Percentiles rank a stretch among this genome's conserved stretches.
Conservation (phyloP, 805 yeast genomes). For the Priceomyces melissophilus region DNA sequence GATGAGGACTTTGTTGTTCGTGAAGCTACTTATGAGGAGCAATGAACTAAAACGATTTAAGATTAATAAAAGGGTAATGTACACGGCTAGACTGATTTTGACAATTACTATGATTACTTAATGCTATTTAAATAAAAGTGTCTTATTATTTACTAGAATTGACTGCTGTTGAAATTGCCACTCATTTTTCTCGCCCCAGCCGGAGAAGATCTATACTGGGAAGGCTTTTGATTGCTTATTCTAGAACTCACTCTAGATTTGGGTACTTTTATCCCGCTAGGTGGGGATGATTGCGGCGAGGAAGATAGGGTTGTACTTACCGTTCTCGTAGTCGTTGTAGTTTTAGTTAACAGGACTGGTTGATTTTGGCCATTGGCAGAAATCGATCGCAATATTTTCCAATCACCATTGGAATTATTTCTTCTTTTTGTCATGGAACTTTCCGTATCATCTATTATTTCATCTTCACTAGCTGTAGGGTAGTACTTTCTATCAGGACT, state of each 20-base stretch:
- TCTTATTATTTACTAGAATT: background rate
- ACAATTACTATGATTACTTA: no score
- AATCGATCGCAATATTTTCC: conserved; percentile 40
- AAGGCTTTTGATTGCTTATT: conserved; percentile 12
- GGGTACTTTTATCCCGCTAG: conserved; percentile 19
- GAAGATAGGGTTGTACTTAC: conserved; percentile 40
- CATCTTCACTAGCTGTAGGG: conserved; percentile 14
- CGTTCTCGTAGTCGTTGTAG: conserved; percentile 49
- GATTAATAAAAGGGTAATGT: background rate
- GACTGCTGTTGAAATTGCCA: conserved; percentile 9
- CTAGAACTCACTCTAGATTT: conserved; percentile 23
- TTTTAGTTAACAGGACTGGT: conserved; percentile 40
- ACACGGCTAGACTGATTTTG: no score
- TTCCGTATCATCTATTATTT: conserved; percentile 10
- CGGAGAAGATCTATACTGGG: conserved; percentile 12
- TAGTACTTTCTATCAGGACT: conserved; percentile 12
- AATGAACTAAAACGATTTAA: conserved; percentile 1
- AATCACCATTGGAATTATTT: conserved; percentile 21
- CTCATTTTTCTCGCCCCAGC: conserved; percentile 30
- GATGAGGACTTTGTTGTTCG: conserved; percentile 35
- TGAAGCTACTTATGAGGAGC: conserved; percentile 34
- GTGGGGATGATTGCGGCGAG: conserved; percentile 30
- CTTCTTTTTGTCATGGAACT: conserved; percentile 21
- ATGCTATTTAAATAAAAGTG: no score
- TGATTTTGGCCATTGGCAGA: conserved; percentile 29